Evolutionary conservation across 345 rosid species (phyloP).

Genomic region (Aethionema arabicum): DNA sequence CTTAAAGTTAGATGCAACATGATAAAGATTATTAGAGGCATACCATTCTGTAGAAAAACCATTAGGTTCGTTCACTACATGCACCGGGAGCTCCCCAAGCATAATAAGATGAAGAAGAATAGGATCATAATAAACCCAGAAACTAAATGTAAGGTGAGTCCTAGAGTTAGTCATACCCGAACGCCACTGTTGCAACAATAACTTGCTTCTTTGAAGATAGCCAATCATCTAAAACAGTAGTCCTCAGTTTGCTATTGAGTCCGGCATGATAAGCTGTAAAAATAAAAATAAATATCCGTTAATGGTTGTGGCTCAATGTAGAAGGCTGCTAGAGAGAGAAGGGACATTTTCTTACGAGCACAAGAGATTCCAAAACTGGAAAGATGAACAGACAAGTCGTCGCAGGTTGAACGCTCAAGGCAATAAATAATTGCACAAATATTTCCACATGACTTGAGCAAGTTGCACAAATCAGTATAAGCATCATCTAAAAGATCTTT

Average conservation of each 20-base stretch:
- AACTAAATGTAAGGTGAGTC: slow-evolving; percentile 4
- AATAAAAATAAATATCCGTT: slow-evolving; percentile 22
- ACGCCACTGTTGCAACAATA: slow-evolving; percentile 97
- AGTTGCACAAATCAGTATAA: slow-evolving; percentile 66
- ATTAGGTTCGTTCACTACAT: slow-evolving; percentile 41
- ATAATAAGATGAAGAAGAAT: slow-evolving; percentile 35
- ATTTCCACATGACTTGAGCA: slow-evolving; percentile 64
- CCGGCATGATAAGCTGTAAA: slow-evolving; percentile 94
- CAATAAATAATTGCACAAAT: slow-evolving; percentile 90
- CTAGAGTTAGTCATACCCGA: slow-evolving; percentile 64
- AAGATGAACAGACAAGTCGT: slow-evolving; percentile 75
- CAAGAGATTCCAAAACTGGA: slow-evolving; percentile 70
- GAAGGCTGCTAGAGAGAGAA: slow-evolving; percentile 7
- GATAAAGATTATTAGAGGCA: slow-evolving; percentile 29
- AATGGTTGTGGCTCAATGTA: not conserved
- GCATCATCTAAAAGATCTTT: slow-evolving; percentile 81
- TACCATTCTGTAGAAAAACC: slow-evolving; percentile 83
- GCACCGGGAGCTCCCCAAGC: slow-evolving; percentile 58
- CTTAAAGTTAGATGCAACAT: not conserved
- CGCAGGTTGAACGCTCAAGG: slow-evolving; percentile 93
- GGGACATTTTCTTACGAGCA: slow-evolving; percentile 55
- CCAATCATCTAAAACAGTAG: slow-evolving; percentile 87
- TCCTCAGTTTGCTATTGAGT: slow-evolving; percentile 70
- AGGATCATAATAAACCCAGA: slow-evolving; percentile 39
- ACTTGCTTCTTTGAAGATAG: slow-evolving; percentile 87